Evolutionary conservation across 805 yeast species (phyloP), one percentile per base, ranked within the genome.

Genomic region (Cyberlindnera mississippiensis): DNA sequence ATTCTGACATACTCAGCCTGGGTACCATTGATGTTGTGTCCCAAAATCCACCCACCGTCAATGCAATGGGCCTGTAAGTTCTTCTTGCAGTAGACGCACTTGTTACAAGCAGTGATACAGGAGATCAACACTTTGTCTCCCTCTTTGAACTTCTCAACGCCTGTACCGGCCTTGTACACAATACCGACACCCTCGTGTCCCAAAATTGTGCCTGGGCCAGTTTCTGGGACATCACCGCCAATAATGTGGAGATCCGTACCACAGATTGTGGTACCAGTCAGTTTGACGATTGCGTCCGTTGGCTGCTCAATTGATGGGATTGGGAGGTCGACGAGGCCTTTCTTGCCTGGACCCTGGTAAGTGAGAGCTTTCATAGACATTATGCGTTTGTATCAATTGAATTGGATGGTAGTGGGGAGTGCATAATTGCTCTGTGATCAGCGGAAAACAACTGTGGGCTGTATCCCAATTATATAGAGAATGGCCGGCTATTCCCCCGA

Each of bases 101-200:
- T 56, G 39, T 76, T 76, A 59, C 86, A 76, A 10, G 82, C 67
- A 9, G 84, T 79, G 53, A 81, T 73, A 57, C 87, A 83, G 1
- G 86, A 80, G 44, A 76, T 79, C 49, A 80, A 69, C 30, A 78
- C 82, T 41, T 66, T 69, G 55, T 80, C 85, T 42, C 82, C 83
- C 11, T 60, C 61, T 45, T 74, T 72, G 59, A 80, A 69, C 8
- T 67, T 62, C 9, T 62, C 61, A 24, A 80, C 84, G 1, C 45
- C 66, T 0, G 67, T 32, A 15, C 85, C 86, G 30, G 71, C 64
- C 41, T 71, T 65, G 33, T 68, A 62, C 34, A 80, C 75, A 30
- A 67, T 53, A 24, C 83, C 82, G 18, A 81, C 63, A 38, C 81
- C 79, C 57, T 80, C 86, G 53, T 80, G 85, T 19, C 86, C 86